phyloP scores from a whole-genome alignment of 352 stramenopile genomes.

The Phytophthora megakarya region DNA sequence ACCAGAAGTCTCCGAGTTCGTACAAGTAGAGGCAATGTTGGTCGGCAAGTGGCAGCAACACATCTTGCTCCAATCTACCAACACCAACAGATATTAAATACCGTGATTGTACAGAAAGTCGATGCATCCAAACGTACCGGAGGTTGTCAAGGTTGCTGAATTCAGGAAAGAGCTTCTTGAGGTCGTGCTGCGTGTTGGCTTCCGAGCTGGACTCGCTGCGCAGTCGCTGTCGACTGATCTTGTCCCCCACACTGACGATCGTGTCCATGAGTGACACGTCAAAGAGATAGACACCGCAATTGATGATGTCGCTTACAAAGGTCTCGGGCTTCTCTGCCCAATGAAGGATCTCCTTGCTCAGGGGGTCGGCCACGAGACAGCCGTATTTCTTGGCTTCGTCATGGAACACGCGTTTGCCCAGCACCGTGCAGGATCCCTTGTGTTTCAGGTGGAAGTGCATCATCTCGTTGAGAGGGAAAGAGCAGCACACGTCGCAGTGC shows the following conservation, averaged over 20 bases:
- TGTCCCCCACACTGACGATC: constrained; percentile 80
- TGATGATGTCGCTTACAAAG: constrained; percentile 92
- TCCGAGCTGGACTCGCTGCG: constrained; percentile 76
- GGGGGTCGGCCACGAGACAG: constrained; percentile 78
- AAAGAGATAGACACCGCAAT: constrained; percentile 90
- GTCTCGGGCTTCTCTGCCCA: constrained; percentile 91
- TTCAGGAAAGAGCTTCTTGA: constrained; percentile 88
- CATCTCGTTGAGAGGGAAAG: constrained; percentile 89
- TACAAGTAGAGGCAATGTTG: constrained; percentile 74
- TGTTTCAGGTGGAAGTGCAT: constrained; percentile 88
- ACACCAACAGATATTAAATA: background rate
- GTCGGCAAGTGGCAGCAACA: constrained; percentile 82
- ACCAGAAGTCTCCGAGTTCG: constrained; percentile 90
- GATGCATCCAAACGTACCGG: constrained; percentile 38
- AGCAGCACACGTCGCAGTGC: constrained; percentile 89
- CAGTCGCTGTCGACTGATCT: constrained; percentile 79
- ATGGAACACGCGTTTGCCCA: constrained; percentile 89
- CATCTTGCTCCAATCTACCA: constrained; percentile 80
- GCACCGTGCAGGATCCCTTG: constrained; percentile 69
- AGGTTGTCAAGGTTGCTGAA: constrained; percentile 88
- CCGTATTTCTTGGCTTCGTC: constrained; percentile 91
- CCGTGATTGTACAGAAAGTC: background rate
- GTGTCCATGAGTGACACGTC: constrained; percentile 80
- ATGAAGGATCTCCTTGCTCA: constrained; percentile 85
- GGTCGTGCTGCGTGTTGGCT: constrained; percentile 73